phyloP scores from a whole-genome alignment of 2,329 filamentous ascomycete genomes.

The Scopulariopsis brevicaulis region DNA sequence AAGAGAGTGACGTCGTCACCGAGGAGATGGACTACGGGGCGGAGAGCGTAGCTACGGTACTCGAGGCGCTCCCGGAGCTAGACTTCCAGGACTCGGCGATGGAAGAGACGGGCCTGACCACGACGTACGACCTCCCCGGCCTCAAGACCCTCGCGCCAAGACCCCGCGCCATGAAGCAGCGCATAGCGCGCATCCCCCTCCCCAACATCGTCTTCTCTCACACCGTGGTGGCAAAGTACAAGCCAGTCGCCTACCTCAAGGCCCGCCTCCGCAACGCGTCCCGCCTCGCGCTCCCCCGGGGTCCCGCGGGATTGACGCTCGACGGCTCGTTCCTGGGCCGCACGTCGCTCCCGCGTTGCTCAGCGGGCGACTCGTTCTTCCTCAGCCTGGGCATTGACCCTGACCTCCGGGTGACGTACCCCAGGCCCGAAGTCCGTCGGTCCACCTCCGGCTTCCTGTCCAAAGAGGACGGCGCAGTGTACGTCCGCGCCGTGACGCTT shows the following conservation, averaged over 20 bases:
- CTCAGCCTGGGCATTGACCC: slow-evolving; percentile 50
- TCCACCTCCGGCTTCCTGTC: slow-evolving; percentile 39
- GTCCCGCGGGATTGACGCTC: slow-evolving; percentile 45
- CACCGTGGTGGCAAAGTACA: slow-evolving; percentile 49
- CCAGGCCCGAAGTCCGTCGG: slow-evolving; percentile 38
- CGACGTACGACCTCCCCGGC: slow-evolving; percentile 49
- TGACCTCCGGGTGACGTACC: slow-evolving; percentile 39
- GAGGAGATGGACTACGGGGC: too few relatives aligned
- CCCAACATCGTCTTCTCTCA: slow-evolving; percentile 40
- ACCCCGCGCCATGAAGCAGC: slow-evolving; percentile 41
- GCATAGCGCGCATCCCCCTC: slow-evolving; percentile 43
- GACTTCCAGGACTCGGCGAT: slow-evolving; percentile 40
- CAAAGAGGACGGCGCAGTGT: slow-evolving; percentile 15
- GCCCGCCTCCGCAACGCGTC: slow-evolving; percentile 44
- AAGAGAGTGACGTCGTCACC: too few relatives aligned
- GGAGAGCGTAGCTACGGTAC: slow-evolving; percentile 7
- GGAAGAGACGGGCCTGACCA: slow-evolving; percentile 48
- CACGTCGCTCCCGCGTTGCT: slow-evolving; percentile 41
- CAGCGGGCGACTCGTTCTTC: slow-evolving; percentile 38
- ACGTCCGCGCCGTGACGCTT: slow-evolving; percentile 31
- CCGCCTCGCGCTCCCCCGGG: slow-evolving; percentile 42
- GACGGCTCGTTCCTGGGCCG: slow-evolving; percentile 52
- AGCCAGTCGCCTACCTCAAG: slow-evolving; percentile 46
- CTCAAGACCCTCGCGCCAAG: slow-evolving; percentile 43
- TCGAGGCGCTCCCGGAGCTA: slow-evolving; percentile 17